Percentiles rank a stretch among this genome's conserved stretches.
Conservation (phyloP, 2,329 filamentous ascomycete genomes). For the Ceratocystis cubensis region DNA sequence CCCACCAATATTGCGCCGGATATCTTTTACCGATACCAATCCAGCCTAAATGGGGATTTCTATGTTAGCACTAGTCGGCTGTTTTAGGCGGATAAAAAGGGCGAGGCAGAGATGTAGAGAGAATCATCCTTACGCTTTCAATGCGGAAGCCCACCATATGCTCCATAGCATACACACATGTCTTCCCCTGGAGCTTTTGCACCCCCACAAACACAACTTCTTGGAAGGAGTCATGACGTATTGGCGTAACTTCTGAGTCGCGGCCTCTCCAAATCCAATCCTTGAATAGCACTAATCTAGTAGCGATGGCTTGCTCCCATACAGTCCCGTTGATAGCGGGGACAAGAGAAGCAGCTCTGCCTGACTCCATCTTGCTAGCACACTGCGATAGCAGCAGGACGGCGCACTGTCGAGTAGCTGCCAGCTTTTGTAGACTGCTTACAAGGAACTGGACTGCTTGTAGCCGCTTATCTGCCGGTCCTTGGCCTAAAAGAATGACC, state of each 20-base stretch:
- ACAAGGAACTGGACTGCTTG: slow-evolving; percentile 51
- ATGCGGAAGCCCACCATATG: slow-evolving; percentile 39
- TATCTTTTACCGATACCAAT: slow-evolving; percentile 23
- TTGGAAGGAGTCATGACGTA: slow-evolving; percentile 8
- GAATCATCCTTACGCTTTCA: slow-evolving; percentile 30
- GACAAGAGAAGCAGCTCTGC: slow-evolving; percentile 53
- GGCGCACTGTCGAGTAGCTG: slow-evolving; percentile 58
- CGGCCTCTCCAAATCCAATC: slow-evolving; percentile 49
- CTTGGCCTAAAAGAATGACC: slow-evolving; percentile 8
- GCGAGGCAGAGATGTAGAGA: too few species aligned
- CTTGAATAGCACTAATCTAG: slow-evolving; percentile 63
- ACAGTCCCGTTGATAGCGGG: slow-evolving; percentile 61
- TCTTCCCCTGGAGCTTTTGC: slow-evolving; percentile 50
- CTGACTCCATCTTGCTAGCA: slow-evolving; percentile 63
- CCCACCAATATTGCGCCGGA: slow-evolving; percentile 12
- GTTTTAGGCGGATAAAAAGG: slow-evolving; percentile 5
- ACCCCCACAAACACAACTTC: slow-evolving; percentile 33
- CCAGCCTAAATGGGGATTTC: slow-evolving; percentile 5
- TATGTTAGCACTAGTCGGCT: background rate
- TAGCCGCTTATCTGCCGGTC: slow-evolving; percentile 32
- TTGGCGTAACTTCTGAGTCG: slow-evolving; percentile 1
- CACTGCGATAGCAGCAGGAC: slow-evolving; percentile 68
- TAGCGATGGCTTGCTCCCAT: slow-evolving; percentile 70
- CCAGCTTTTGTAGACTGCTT: slow-evolving; percentile 60
- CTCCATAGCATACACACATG: slow-evolving; percentile 31